These are phyloP conservation scores for Ophiostoma piceae DNA, from an alignment of 2,329 filamentous ascomycete species.

Conservation along the genomic window DNA sequence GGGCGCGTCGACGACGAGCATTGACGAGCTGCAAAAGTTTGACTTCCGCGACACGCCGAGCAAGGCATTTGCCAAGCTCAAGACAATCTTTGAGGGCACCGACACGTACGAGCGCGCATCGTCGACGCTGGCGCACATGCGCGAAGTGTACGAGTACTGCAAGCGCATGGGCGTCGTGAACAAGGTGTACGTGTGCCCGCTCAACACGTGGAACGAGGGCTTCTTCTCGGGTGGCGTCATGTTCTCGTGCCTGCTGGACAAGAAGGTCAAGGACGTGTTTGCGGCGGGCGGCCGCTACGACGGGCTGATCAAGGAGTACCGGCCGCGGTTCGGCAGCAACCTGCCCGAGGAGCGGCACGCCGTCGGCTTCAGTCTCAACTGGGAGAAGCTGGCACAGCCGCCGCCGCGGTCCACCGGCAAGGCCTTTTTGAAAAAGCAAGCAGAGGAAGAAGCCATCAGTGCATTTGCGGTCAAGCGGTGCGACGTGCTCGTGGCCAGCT, in stretches of 20 bases:
- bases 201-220: conserved; percentile 83
- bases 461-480: conserved; percentile 65
- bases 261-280: conserved; percentile 76
- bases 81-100: conserved; percentile 56
- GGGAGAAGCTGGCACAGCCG: conserved; percentile 72
- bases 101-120: conserved; percentile 70
- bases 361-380: conserved; percentile 86
- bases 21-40: conserved; percentile 85
- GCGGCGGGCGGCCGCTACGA: conserved; percentile 94
- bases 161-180: conserved; percentile 68
- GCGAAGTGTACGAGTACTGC: conserved; percentile 69
- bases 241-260: conserved; percentile 87
- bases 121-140: conserved; percentile 71
- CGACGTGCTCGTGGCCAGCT: conserved; percentile 84
- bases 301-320: conserved; percentile 75
- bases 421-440: conserved; percentile 60
- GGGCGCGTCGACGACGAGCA: conserved; percentile 78
- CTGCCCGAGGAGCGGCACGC: conserved; percentile 66
- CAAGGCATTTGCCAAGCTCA: conserved; percentile 54
- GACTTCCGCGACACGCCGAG: conserved; percentile 68
- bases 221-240: conserved; percentile 83
- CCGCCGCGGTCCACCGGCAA: conserved; percentile 40
- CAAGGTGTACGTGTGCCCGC: conserved; percentile 77
- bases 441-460: conserved; percentile 56
- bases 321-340: conserved; percentile 57